Evolutionary conservation across 1,139 yeast genomes (phyloP), one percentile per base, ranked within the genome.

Genomic region (Magnusiomyces fungicola): DNA sequence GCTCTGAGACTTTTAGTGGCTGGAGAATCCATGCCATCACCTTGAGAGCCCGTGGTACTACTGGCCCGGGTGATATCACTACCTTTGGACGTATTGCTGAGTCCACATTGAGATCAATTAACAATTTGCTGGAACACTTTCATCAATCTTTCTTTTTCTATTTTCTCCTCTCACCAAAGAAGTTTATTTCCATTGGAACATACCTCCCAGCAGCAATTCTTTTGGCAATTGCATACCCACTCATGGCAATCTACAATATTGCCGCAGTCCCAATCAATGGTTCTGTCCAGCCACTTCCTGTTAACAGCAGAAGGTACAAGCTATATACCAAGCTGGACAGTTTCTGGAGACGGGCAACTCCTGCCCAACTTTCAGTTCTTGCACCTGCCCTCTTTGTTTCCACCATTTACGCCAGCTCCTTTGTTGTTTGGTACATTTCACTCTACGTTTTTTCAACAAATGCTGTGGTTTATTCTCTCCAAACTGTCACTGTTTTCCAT

Each of bases 81-180:
- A 89, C 94, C 30, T 83, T 87, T 65, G 98, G 98, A 3, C 76
- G 98, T 63, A 75, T 90, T 3, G 78, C 89, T 18, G 99, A 94
- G 65, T 87, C 94, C 1, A 73, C 86, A 16, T 81, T 90, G 62
- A 76, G 98, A 56, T 83, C 96, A 0, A 87, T 94, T 41, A 94
- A 94, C 68, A 94, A 94, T 65, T 73, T 94, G 58, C 72, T 92
- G 50, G 99, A 94, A 65, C 95, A 90, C 64, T 92, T 92, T 66
- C 99, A 94, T 65, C 98, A 94, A 65, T 88, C 97, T 1, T 94
- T 89, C 64, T 94, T 94, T 72, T 94, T 90, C 63, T 94, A 90
- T 69, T 74, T 92, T 59, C 68, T 94, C 69, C 68, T 94, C 51
- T 78, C 90, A 0, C 94, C 97, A 12, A 71, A 75, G 53, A 69